Conservation (phyloP, 495 filamentous ascomycete species). For the Penicillium canariense region DNA sequence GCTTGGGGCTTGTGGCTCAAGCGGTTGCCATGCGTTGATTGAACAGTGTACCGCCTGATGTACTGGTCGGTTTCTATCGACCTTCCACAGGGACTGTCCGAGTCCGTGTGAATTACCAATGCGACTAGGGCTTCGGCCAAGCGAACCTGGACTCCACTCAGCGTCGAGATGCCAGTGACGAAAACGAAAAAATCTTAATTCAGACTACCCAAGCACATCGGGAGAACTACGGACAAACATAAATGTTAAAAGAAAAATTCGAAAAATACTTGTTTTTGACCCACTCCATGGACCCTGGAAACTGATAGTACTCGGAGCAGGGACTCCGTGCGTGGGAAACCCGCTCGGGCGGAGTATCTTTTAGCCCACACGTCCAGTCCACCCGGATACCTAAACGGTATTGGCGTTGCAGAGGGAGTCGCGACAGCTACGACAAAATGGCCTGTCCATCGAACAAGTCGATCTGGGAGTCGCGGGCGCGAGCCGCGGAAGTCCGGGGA, state of each 20-base stretch:
- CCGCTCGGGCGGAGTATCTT: conserved; percentile 7
- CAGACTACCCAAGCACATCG: conserved; percentile 7
- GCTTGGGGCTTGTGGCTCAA: too few species aligned
- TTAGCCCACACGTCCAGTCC: conserved; percentile 3
- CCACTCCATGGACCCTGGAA: conserved; percentile 17
- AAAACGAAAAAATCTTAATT: neutral
- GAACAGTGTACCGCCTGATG: too few species aligned
- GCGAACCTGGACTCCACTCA: conserved; percentile 16
- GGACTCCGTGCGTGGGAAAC: neutral
- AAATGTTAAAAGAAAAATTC: conserved; percentile 3
- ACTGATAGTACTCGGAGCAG: conserved; percentile 8
- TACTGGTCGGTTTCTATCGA: too few species aligned
- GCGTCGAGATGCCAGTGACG: neutral
- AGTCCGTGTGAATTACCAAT: conserved; percentile 13
- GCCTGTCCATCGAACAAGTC: neutral
- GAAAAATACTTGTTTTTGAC: neutral
- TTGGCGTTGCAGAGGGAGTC: too few species aligned
- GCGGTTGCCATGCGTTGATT: too few species aligned
- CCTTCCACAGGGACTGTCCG: conserved; percentile 8
- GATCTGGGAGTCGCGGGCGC: neutral
- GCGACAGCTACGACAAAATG: neutral
- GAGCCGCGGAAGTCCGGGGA: conserved; percentile 17
- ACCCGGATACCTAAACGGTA: neutral
- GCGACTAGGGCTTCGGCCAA: conserved; percentile 31
- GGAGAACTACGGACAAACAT: conserved; percentile 25